Base-by-base conservation (phyloP, 2,329 filamentous ascomycete genomes). In the Beauveria sp. region DNA sequence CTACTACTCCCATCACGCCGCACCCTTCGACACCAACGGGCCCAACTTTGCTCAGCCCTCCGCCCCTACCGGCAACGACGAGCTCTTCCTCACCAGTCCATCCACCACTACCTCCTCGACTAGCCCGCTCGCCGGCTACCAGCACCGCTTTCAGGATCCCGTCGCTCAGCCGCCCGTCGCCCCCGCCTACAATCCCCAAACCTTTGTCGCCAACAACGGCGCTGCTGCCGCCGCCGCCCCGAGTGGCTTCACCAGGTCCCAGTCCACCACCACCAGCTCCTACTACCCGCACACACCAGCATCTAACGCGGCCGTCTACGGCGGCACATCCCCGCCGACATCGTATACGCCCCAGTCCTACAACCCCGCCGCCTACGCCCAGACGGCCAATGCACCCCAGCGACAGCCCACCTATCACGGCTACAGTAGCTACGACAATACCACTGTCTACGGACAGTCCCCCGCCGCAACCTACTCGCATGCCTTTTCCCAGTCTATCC, bases 121-220 rank as follows among this genome's bases (percentile, higher is more conserved):
- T 30, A 62, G 73, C 75, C 71, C 80, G 67, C 72, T 79, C 70
- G 74, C 77, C 53, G 76, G 81, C 68, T 81, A 84, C 69, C 78
- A 82, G 63, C 77, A 82, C 64, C 76, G 80, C 64, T 80, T 80
- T 67, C 76, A 80, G 64, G 72, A 76, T 62, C 72, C 77, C 61
- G 68, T 77, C 63, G 74, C 80, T 64, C 72, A 79, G 24, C 77
- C 79, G 8, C 74, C 78, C 54, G 68, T 78, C 28, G 76, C 78
- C 55, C 67, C 79, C 24, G 72, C 82, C 48, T 93, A 92, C 73
- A 93, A 92, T 69, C 89, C 90, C 2, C 83, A 88, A 70, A 77
- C 80, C 43, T 93, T 84, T 70, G 77, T 75, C 44, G 34, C 53
- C 40, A 59, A 52, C 61, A 61, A 59, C 41, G 46, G 47, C 34